Base-by-base conservation (phyloP, 2,329 filamentous ascomycete species). In the Botrytis cinerea region DNA sequence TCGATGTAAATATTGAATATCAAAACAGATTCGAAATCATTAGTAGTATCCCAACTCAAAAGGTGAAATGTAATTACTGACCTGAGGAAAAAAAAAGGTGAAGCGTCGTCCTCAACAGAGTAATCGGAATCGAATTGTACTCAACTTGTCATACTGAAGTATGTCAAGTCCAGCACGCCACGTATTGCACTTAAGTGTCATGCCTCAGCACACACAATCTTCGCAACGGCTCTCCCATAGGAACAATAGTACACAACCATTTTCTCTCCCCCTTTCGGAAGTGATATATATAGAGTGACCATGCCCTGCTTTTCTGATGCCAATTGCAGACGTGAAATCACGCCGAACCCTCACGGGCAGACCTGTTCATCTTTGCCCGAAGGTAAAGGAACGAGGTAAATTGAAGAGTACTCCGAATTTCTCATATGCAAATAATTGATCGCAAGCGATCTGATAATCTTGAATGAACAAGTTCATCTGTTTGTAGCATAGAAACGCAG, bases 361-460 rank as follows among this genome's bases (percentile, higher is more conserved):
- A 86, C 85, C 85, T 81, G 79, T 83, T 80, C 78, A 80, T 80
- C 81, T 82, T 79, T 75, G 57, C 80, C 80, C 82, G 81, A 81
- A 84, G 83, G 83, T 81, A 84, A 83, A 80, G 81, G 83, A 81
- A 77, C 77, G 80, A 82, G 82, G 82, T 79, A 77, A 81, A 82
- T 80, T 94, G 93, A 93, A 95, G 92, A 95, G 91, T 96, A 92
- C 93, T 96, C 93, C 93, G 93, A 96, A 95, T 96, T 96, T 96
- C 93, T 94, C 93, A 95, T 94, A 94, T 95, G 93, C 93, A 80
- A 76, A 74, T 68, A 60, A 62, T 40, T 70, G 57, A 73, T 77
- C 77, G 59, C 48, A 76, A 73, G 71, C 66, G 78, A 79, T 78
- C 76, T 78, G 76, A 79, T 74, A 72, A 48, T 77, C 51, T 74